phyloP scores from a whole-genome alignment of 495 filamentous ascomycete species.

The Trichoderma gamsii region DNA sequence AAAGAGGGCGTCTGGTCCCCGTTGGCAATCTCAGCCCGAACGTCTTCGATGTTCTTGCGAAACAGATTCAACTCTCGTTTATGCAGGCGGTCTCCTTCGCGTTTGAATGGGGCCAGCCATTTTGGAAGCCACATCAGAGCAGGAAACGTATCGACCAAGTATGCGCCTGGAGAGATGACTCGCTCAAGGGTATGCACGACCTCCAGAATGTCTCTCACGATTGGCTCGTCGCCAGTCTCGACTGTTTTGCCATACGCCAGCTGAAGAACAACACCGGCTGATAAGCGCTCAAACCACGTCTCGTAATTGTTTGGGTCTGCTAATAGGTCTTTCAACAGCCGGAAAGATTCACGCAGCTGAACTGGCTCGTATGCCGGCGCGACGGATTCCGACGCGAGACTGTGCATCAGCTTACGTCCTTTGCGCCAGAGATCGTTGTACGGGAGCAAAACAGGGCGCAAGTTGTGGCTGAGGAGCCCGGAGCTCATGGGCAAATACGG shows the following conservation, averaged over 20 bases:
- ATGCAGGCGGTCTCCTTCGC: background rate
- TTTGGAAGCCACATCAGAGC: background rate
- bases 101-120: background rate
- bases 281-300: background rate
- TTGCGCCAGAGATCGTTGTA: background rate
- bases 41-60: background rate
- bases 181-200: background rate
- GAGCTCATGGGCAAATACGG: background rate
- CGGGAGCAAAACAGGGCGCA: background rate
- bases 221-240: background rate
- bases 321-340: background rate
- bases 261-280: background rate
- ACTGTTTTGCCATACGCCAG: background rate
- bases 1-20: background rate
- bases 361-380: background rate
- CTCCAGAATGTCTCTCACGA: background rate
- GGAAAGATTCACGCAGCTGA: background rate
- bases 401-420: background rate
- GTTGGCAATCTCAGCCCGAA: background rate
- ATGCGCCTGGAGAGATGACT: background rate
- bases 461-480: background rate
- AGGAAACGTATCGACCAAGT: background rate
- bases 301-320: background rate
- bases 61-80: background rate
- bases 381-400: background rate